phyloP scores from a whole-genome alignment of 2,329 filamentous ascomycete genomes.

The Fusarium gaditjirri region DNA sequence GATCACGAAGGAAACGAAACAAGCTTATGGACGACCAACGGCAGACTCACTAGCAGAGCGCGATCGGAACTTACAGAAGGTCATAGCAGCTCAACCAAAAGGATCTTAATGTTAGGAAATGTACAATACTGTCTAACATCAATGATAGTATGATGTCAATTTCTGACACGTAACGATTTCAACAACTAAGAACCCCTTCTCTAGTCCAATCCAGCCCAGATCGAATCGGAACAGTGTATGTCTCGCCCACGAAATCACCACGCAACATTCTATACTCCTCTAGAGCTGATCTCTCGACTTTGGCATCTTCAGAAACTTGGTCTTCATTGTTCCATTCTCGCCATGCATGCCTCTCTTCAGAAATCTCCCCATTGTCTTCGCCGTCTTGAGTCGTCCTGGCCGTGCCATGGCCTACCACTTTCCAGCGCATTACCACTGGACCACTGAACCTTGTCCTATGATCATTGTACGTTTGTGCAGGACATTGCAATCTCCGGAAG shows the following conservation, averaged over 20 bases:
- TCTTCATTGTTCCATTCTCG: neutral
- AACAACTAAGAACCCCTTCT: neutral
- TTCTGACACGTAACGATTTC: fast-evolving
- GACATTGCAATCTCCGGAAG: neutral
- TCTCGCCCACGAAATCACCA: neutral
- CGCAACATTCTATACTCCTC: neutral
- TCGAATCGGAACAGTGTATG: neutral
- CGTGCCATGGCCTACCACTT: neutral
- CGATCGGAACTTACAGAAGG: slow-evolving; percentile 22
- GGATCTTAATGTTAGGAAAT: neutral
- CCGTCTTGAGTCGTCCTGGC: fast-evolving
- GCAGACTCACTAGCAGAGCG: slow-evolving; percentile 12
- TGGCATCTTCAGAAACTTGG: neutral
- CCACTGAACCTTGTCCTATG: neutral
- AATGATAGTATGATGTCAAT: neutral
- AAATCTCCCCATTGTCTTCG: fast-evolving
- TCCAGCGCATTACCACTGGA: neutral
- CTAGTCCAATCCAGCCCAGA: neutral
- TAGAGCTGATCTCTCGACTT: neutral
- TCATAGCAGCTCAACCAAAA: slow-evolving; percentile 27
- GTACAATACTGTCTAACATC: fast-evolving
- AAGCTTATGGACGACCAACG: slow-evolving; percentile 19
- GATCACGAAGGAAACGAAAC: slow-evolving; percentile 18
- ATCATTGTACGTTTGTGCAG: neutral
- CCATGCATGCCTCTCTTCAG: neutral